Percentiles rank a stretch among this genome's conserved stretches.
phyloP scores from a whole-genome alignment of 805 yeast genomes.

The Yamadazyma akitaensis region DNA sequence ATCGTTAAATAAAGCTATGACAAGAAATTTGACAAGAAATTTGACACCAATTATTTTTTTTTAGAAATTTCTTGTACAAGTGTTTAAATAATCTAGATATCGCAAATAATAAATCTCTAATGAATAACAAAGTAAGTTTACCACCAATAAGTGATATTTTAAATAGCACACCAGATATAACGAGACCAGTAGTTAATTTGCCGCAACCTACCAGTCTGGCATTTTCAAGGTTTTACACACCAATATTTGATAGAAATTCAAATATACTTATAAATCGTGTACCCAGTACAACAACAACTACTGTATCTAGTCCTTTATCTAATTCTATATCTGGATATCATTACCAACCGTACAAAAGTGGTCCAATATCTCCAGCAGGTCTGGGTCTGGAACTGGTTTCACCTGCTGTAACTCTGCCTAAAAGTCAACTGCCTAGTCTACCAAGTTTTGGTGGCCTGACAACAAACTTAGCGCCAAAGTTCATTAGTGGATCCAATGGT shows the following conservation, averaged over 20 bases:
- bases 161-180: conserved; percentile 4
- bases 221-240: background rate
- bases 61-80: background rate
- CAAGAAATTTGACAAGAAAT: conserved; percentile 12
- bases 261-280: background rate
- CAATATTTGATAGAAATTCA: background rate
- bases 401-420: conserved; percentile 1
- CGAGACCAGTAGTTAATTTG: conserved; percentile 4
- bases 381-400: conserved; percentile 1
- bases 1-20: background rate
- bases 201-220: conserved; percentile 3
- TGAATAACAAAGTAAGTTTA: conserved; percentile 28
- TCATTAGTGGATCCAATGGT: background rate
- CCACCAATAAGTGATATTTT: conserved; percentile 44
- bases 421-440: background rate
- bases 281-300: background rate
- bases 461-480: background rate
- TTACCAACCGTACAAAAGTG: background rate
- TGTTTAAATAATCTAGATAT: background rate
- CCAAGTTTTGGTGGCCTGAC: background rate
- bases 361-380: background rate
- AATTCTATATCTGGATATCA: background rate
- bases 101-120: conserved; percentile 2
- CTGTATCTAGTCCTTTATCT: no score
- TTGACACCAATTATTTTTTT: conserved; percentile 10